Evolutionary conservation across 75 land plant genomes (phyloP).

Genomic region (Gnetum montanum): DNA sequence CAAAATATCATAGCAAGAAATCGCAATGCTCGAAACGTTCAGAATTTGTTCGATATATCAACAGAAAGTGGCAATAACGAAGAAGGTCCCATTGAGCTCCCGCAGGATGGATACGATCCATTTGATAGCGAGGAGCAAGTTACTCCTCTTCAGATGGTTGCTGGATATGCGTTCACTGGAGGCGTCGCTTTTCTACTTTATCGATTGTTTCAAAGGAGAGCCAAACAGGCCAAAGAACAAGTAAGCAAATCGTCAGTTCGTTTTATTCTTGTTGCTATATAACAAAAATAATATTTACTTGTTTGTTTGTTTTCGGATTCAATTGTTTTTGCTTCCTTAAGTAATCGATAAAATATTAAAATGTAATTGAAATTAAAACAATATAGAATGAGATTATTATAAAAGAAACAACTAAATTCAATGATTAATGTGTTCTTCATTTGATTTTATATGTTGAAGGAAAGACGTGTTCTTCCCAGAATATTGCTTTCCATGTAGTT

Average conservation of each 20-base stretch:
- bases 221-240: constrained; percentile 62
- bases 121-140: constrained; percentile 41
- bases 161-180: constrained; percentile 72
- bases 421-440: no score
- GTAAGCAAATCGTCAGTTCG: no score
- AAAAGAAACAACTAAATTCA: no score
- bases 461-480: no score
- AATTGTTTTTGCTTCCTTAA: no score
- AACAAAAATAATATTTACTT: not conserved
- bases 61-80: not conserved
- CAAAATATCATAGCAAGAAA: no score
- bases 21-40: no score
- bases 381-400: not conserved
- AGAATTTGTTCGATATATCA: constrained; percentile 4
- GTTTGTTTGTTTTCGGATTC: no score
- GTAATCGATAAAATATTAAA: not conserved
- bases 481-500: no score
- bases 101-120: constrained; percentile 26
- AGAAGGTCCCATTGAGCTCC: constrained; percentile 57
- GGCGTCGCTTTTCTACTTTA: constrained; percentile 66
- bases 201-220: constrained; percentile 64
- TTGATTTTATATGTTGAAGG: no score
- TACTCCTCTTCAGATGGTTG: constrained; percentile 44
- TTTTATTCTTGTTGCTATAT: no score
- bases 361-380: not conserved